Percentiles rank a stretch among this genome's conserved stretches.
Conservation (phyloP, 2,329 filamentous ascomycete species). For the Rutstroemia sp. region DNA sequence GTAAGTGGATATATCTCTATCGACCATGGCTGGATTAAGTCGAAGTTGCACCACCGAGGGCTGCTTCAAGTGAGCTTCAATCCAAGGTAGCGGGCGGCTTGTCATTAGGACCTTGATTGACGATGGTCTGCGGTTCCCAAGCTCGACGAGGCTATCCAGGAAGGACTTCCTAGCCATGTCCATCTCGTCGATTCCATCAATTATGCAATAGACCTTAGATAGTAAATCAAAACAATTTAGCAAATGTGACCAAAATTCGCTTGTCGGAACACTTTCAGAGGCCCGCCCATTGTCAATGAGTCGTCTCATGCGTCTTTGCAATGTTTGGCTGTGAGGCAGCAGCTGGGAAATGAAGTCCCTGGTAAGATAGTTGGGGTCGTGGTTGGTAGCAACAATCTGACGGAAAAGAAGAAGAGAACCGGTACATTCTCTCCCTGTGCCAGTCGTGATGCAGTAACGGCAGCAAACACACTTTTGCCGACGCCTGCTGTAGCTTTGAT, state of each 20-base stretch:
- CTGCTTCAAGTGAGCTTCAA: constrained; percentile 29
- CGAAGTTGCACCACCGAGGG: constrained; percentile 27
- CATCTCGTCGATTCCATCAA: constrained; percentile 44
- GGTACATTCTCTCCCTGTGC: constrained; percentile 2
- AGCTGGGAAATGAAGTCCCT: constrained; percentile 30
- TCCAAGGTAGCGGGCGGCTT: constrained; percentile 31
- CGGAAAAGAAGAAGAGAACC: not conserved
- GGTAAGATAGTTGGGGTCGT: constrained; percentile 21
- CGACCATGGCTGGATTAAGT: constrained; percentile 32
- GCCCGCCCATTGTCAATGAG: not conserved
- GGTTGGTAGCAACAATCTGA: constrained; percentile 28
- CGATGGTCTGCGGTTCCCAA: constrained; percentile 28
- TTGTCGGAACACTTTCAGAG: not conserved
- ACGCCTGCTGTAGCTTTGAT: constrained; percentile 38
- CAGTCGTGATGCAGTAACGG: constrained; percentile 10
- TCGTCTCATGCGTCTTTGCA: not conserved
- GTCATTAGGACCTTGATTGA: constrained; percentile 37
- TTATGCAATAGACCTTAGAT: constrained; percentile 34
- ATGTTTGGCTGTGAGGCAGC: constrained; percentile 17
- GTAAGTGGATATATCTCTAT: constrained; percentile 27
- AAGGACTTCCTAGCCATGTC: constrained; percentile 30
- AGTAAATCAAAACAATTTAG: constrained; percentile 14
- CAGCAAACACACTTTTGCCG: constrained; percentile 37
- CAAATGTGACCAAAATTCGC: constrained; percentile 28
- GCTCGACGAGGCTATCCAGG: constrained; percentile 26